Conservation (phyloP, 2,329 filamentous ascomycete species). For the Fusarium sp. region DNA sequence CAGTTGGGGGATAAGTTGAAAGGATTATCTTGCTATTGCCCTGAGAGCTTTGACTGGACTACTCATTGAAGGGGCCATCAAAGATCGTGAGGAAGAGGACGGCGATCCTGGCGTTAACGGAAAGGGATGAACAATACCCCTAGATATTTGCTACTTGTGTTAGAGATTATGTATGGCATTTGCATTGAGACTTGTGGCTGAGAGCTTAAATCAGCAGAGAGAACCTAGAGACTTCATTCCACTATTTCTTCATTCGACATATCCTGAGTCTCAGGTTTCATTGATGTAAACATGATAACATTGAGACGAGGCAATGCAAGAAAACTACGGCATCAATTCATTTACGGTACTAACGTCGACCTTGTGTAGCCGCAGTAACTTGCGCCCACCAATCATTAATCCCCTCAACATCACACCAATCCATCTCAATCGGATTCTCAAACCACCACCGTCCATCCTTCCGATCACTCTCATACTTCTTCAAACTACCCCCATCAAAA, state of each 20-base stretch:
- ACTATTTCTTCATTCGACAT: not conserved
- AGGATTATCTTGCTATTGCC: not conserved
- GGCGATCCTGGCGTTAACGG: not conserved
- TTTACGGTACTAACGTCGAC: not conserved
- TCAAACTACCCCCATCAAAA: slow-evolving; percentile 59
- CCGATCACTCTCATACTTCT: slow-evolving; percentile 55
- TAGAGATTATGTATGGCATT: not conserved
- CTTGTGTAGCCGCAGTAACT: slow-evolving; percentile 17
- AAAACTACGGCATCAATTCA: not conserved
- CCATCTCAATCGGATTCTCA: slow-evolving; percentile 55
- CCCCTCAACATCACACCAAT: slow-evolving; percentile 60
- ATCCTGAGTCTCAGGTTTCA: not conserved
- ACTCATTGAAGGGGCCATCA: not conserved
- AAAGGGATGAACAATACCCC: not conserved
- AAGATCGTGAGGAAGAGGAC: not conserved
- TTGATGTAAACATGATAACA: not conserved
- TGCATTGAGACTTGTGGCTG: too few species aligned
- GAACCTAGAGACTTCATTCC: rapidly evolving
- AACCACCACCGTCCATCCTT: slow-evolving; percentile 59
- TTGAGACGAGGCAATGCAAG: not conserved
- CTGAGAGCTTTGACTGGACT: not conserved
- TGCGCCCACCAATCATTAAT: slow-evolving; percentile 58
- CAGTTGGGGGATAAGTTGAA: not conserved
- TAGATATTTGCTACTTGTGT: not conserved
- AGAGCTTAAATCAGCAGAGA: too few species aligned